Base-by-base conservation (phyloP, 305 asterid genomes). In the Fraxinus platypoda region DNA sequence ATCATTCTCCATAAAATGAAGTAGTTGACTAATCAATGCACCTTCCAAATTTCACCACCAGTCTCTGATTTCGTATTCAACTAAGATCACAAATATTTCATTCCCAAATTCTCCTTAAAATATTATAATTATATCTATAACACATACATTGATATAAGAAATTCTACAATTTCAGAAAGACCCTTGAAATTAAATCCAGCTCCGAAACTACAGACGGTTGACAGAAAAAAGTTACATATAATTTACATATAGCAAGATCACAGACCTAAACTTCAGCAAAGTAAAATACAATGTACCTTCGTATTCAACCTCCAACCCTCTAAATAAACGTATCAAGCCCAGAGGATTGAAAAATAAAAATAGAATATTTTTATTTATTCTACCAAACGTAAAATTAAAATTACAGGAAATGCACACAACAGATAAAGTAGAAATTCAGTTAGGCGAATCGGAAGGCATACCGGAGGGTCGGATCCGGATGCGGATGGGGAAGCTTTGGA, bases 401-500 rank as follows among this genome's bases (percentile, higher is more conserved):
- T 4, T 9, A 33, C 38, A 28, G 68, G 76, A 2, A 75, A 74
- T 30, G 70, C 46, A 76, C 23, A 31, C 84, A 86, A 77, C 77
- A 86, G 49, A 21, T 52, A 71, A 59, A 41, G 81, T 25, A 30
- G 52, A 64, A 88, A 90, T 87, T 89, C 82, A 80, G 82, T 74
- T 75, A 52, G 33, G 43, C 76, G 80, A 79, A 34, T 85, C 34
- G 77, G 28, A 71, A 49, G 38, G 77, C 80, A 81, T 76, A 85
- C 91, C 86, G 86, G 68, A 59, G 86, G 81, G 49, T 80, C 90
- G 86, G 93, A 87, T 89, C 87, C 91, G 85, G 91, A 88, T 38
- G 85, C 85, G 80, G 92, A 81, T 52, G 91, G 87, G 28, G 94
- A 86, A 75, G 86, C 84, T 70, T 83, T 83, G 81, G 93, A 87